A percentile compares a stretch with the other conserved stretches of the same genome.
Conservation (phyloP, 2,329 filamentous ascomycete genomes). For the Colletotrichum sp. region DNA sequence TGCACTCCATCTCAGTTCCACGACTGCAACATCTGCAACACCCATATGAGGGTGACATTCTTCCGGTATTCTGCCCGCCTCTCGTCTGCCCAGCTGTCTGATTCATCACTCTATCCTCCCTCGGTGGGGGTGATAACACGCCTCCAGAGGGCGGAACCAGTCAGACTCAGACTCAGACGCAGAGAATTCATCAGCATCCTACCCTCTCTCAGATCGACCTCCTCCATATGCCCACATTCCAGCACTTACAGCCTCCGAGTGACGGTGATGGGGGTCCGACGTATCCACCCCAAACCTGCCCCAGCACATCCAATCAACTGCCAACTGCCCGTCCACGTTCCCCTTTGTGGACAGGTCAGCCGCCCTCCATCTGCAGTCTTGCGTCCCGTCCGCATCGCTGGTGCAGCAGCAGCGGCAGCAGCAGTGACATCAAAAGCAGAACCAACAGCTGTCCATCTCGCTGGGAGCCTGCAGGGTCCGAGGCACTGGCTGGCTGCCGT, state of each 20-base stretch:
- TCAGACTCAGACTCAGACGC: neutral
- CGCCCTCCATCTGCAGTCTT: constrained; percentile 1
- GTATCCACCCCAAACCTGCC: neutral
- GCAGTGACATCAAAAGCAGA: neutral
- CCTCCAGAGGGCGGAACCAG: neutral
- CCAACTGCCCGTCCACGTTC: neutral
- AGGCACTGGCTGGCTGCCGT: constrained; percentile 1
- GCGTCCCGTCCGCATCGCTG: neutral
- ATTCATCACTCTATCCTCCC: neutral
- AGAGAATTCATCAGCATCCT: neutral
- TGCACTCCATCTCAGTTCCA: neutral
- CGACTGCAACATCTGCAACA: neutral
- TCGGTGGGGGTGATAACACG: neutral
- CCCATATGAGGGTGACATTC: neutral
- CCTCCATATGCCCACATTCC: constrained; percentile 2
- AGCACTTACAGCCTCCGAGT: neutral
- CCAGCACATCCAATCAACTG: neutral
- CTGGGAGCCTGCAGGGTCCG: constrained; percentile 19
- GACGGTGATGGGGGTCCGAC: neutral
- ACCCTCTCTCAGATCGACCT: neutral
- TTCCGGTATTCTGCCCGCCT: neutral
- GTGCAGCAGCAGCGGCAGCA: neutral
- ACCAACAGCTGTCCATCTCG: neutral
- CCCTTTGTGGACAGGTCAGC: constrained; percentile 15
- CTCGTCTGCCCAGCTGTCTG: neutral